Evolutionary conservation across 371 early-diverging fungal genomes (phyloP), one percentile per base, ranked within the genome.

Genomic region (Saksenaea vasiformis): DNA sequence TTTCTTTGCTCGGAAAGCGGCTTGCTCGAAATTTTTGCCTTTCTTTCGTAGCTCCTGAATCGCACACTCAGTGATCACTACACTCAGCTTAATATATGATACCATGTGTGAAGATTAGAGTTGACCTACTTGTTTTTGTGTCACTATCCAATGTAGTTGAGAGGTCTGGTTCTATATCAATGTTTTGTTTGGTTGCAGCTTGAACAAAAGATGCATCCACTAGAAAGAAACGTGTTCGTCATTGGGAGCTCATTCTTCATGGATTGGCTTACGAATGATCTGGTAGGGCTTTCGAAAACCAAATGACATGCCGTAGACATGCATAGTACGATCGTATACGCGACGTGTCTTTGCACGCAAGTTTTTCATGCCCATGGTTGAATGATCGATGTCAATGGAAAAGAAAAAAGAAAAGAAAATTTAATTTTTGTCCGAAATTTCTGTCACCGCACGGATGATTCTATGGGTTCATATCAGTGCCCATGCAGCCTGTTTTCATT

Each of bases 1-100:
- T 15, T 80, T 66, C 62, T 88, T 86, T 13, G 92, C 84, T 19
- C 82, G 72, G 15, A 83, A 67, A 1, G 83, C 84, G 1, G 93
- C 90, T 8, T 76, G 85, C 11, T 72, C 58, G 36, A 73, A 76
- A 36, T 89, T 88, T 13, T 79, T 82, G 1, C 92, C 90, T 28
- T 85, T 85, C 9, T 73, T 72, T 65, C 89, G 82, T 22, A 96
- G 78, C 36, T 92, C 91, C 61, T 85, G 78, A 56, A 91, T 75
- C 3, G 88, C 85, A 71, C 97, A 97, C 24, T 83, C 83, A 0
- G 95, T 95, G 3, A 92, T 90, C 79, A 93, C 93, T 93, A 5
- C 14, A 13, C 22, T n/a, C 24, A 47, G 27, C 51, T 10, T 22
- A 10, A 9, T 22, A 47, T 19, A 8, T 22, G 22, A 1, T 47